These are phyloP conservation scores for Rhodotorula sphaerocarpa DNA, from an alignment of 768 basidiomycete species.

Conservation along the genomic window DNA sequence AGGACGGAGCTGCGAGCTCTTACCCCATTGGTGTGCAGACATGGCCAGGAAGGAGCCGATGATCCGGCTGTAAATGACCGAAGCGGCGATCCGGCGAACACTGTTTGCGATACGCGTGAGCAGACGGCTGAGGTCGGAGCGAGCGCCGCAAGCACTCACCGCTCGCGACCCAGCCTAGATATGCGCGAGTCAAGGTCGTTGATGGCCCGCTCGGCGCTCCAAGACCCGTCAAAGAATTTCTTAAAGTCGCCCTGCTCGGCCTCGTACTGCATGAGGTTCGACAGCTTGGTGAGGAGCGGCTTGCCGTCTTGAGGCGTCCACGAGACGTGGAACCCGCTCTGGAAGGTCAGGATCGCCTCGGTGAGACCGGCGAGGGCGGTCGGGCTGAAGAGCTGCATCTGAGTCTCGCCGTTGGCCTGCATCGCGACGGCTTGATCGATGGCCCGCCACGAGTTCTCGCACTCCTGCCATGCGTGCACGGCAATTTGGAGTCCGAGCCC, in stretches of 20 bases:
- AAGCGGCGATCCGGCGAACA: neutral
- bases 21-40: neutral
- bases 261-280: neutral
- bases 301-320: neutral
- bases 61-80: neutral
- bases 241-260: neutral
- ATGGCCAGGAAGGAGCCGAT: neutral
- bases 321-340: neutral
- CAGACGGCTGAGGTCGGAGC: neutral
- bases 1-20: neutral
- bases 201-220: neutral
- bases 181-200: constrained; percentile 3
- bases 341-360: neutral
- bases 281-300: neutral
- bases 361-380: no score
- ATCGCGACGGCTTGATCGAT: neutral
- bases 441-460: neutral
- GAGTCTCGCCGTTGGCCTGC: neutral
- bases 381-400: neutral
- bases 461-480: neutral
- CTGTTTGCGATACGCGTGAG: neutral
- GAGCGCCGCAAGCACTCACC: neutral
- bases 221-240: constrained; percentile 1
- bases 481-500: neutral
- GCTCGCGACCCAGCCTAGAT: neutral